Evolutionary conservation across 169 alveolate genomes (phyloP).

Genomic region (Plasmodium vinckei): DNA sequence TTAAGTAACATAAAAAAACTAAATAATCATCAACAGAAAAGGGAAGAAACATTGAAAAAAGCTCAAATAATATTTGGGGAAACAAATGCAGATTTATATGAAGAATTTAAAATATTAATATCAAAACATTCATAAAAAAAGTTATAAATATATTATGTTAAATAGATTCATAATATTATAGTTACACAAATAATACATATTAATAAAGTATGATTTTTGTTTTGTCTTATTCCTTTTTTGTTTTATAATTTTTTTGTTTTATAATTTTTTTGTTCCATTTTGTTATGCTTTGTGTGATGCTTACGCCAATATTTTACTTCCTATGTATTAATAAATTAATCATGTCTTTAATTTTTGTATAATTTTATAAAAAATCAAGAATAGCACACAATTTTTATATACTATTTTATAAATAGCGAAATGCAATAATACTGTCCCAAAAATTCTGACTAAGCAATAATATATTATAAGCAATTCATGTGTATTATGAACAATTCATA

Average conservation of each 20-base stretch:
- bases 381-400: no score
- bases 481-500: no score
- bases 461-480: no score
- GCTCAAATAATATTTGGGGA: conserved; percentile 83
- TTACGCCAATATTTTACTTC: background rate
- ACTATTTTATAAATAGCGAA: no score
- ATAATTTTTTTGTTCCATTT: background rate
- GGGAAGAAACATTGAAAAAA: conserved; percentile 84
- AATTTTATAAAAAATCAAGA: background rate
- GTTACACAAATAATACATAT: background rate
- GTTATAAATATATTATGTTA: background rate
- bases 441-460: no score
- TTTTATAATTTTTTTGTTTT: conserved; percentile 17
- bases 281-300: background rate
- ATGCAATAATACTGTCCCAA: no score
- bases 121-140: conserved; percentile 80
- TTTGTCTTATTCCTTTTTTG: background rate
- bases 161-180: background rate
- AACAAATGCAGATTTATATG: conserved; percentile 80
- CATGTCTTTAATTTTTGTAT: conserved; percentile 39
- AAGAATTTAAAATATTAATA: conserved; percentile 84
- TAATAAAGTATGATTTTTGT: background rate
- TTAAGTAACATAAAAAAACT: conserved; percentile 88
- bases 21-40: conserved; percentile 88
- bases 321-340: conserved; percentile 8